Base-by-base conservation (phyloP, 2,329 filamentous ascomycete genomes). In the Colletotrichum sojae region DNA sequence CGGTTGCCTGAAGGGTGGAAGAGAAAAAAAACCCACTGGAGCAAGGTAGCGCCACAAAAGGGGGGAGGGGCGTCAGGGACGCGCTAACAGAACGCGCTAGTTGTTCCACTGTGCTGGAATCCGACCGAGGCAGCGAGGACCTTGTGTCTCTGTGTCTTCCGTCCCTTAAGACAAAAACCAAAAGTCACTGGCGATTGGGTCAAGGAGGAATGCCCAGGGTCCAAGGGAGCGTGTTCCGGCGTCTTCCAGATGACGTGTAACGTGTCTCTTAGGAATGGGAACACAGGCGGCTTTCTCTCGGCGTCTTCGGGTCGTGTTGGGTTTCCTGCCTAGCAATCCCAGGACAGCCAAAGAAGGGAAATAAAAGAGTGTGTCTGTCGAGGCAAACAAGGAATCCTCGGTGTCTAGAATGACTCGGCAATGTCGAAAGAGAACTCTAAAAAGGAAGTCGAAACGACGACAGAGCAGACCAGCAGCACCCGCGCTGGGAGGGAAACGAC, bases 61-160 rank as follows among this genome's bases (percentile, higher is more conserved):
- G 36, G 52, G 46, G 22, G 25, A 25, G 36, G 15, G 18, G 52
- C 25, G 22, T 31, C 18, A 15, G 39, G 52, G 31, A 36, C 31
- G 49, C 45, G 61, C 52, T 54, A 54, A 40, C 8, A 36, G 31
- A 36, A 54, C n/a, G 66, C 66, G 66, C 55, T 60, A 65, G 61
- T 59, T 59, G 61, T 59, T 59, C 66, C 66, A 59, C 60, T 4
- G 48, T 65, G 61, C 48, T 65, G 61, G 61, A 65, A 68, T 68
- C 48, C 25, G 52, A 52, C 46, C 48, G 54, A 46, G 31, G 22
- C 31, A 31, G 3, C 6, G 49, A 39, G 20, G 9, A 8, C 31
- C 31, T 36, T 12, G 31, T 36, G 9, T 36, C 31, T 31, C 27
- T 36, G 31, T 36, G 31, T 36, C 31, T 8, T 36, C 22, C 4